Base-by-base conservation (phyloP, 805 yeast genomes). In the Yarrowia phangngaensis region DNA sequence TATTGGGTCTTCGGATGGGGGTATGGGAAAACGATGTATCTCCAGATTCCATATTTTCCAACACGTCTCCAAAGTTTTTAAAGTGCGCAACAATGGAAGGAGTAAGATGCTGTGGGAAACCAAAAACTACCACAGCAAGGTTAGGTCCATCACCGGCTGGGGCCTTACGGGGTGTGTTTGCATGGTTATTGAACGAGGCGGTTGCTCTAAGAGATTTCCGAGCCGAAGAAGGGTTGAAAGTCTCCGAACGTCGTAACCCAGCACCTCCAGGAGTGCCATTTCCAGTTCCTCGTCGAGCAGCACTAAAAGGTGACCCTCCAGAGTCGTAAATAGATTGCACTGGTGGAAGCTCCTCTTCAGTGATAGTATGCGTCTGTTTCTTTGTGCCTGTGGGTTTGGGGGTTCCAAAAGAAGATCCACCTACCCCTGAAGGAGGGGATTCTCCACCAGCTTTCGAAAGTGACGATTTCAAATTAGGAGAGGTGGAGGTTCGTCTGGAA, bases 101-200 rank as follows among this genome's bases (percentile, higher is more conserved):
- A 7, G 94, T 78, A 55, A 80, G 72, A 2, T 78, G 71, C 58
- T 88, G 94, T 1, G 94, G 87, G 62, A 86, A 90, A 1, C 97
- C 97, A 65, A 84, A 87, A 3, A 90, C 86, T 20, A 89, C 66
- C 1, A 90, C 83, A 0, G 95, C 84, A 38, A 78, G 71, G 50
- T 79, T 87, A 8, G 54, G 54, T 20, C 48, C 31, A n/a, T 28
- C 29, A 22, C 22, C 51, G 32, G 34, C 34, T 16, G 22, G 15
- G 3, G 29, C 35, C 29, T 41, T 29, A 2, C 34, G 34, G 29
- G 48, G 48, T 3, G 45, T 38, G 32, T 26, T 27, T 2, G 34
- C 35, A 15, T 41, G 48, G 35, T 29, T 12, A 9, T 24, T 29
- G 29, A 30, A 41, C 12, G 48, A 41, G 14, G 34, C 48, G 6